Percentiles rank a stretch among this genome's conserved stretches.
phyloP scores from a whole-genome alignment of 441 rosid genomes.

The Euphorbia corollata region DNA sequence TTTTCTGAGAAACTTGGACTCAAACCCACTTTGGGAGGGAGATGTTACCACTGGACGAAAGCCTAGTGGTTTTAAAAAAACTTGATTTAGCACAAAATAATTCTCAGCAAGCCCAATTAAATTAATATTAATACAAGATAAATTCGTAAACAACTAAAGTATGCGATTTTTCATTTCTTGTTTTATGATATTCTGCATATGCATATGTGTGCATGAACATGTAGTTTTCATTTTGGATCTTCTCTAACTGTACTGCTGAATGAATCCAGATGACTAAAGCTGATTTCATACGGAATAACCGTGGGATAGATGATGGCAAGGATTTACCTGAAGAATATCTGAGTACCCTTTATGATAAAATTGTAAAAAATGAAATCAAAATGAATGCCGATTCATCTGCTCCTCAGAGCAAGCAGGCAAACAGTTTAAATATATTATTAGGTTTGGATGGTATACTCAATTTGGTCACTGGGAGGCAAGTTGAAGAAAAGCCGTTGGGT shows the following conservation, averaged over 20 bases:
- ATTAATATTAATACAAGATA: no score
- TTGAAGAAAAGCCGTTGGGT: constrained; percentile 86
- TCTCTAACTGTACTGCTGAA: constrained; percentile 28
- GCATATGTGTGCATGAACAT: neutral
- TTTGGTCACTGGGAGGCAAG: constrained; percentile 74
- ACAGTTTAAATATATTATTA: constrained; percentile 75
- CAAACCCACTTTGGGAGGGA: no score
- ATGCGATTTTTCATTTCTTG: neutral
- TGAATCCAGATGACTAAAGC: constrained; percentile 77
- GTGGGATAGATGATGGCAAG: constrained; percentile 97
- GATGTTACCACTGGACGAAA: no score
- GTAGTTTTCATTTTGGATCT: constrained; percentile 10
- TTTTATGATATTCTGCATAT: neutral
- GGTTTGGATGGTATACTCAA: constrained; percentile 95
- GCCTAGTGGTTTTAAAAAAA: no score
- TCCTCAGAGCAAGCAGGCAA: constrained; percentile 81
- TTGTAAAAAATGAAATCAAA: constrained; percentile 87
- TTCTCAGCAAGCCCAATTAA: neutral
- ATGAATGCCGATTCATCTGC: constrained; percentile 76
- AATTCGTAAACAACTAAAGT: neutral
- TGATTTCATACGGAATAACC: constrained; percentile 80
- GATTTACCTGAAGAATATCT: constrained; percentile 93
- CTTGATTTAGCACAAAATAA: neutral
- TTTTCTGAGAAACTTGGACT: no score
- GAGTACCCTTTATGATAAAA: constrained; percentile 72